Base-by-base conservation (phyloP, 371 early-diverging fungal genomes). In the Rhizopus microsporus region DNA sequence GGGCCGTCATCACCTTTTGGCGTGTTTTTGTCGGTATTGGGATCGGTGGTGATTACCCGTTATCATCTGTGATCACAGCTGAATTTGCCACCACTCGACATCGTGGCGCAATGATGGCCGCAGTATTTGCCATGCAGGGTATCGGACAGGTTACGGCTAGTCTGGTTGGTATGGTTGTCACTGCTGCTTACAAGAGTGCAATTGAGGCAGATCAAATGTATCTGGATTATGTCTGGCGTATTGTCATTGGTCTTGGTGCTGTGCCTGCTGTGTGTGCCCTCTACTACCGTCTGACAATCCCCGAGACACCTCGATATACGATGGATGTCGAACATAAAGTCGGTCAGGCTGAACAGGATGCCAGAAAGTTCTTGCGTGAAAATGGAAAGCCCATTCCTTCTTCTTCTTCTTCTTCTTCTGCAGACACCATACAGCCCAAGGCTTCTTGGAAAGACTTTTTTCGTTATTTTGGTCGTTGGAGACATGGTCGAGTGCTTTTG, bases 51-150 rank as follows among this genome's bases (percentile, higher is more conserved):
- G 88, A 88, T 67, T 87, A 88, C 55, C 90, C 90, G 1, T 73
- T 89, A 29, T 87, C 88, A 3, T 89, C 91, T 47, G 74, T 89
- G 47, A 91, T 93, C 65, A 88, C 93, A 5, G 82, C 91, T 42
- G 93, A 93, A 70, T 92, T 91, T 62, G 89, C 92, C 29, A 83
- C 87, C 3, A 81, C 83, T 12, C 76, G 82, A 49, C 81, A 82
- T 57, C 84, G 94, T 49, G 94, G 94, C 49, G 85, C 85, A 46
- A 89, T 92, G 91, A 85, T 92, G 66, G 87, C 92, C 3, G 84
- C 88, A 34, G 92, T 93, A 40, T 93, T 92, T 69, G 85, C 91
- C 34, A 91, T 92, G 91, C 93, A 92, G 64, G 93, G 93, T 35
- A 77, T 92, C 46, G 93, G 93, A 30, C 89, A 87, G 57, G 70